Conservation (phyloP, 305 asterid species). For the Solanum hybrid region DNA sequence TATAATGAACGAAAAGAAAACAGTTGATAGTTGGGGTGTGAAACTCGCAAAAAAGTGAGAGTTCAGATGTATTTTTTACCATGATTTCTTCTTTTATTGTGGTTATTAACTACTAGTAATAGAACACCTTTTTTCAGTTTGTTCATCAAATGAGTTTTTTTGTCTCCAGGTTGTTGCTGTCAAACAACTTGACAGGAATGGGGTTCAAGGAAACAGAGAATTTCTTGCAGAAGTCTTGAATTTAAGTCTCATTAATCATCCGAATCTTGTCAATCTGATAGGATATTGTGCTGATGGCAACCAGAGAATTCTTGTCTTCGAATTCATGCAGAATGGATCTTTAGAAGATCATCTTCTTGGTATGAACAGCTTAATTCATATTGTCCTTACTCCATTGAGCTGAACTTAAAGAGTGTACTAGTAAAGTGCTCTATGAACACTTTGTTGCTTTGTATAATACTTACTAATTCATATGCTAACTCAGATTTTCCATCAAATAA, state of each 20-base stretch:
- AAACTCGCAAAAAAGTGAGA: background rate
- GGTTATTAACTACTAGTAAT: background rate
- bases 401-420: background rate
- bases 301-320: constrained; percentile 77
- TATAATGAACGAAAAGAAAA: background rate
- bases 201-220: constrained; percentile 72
- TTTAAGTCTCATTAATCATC: constrained; percentile 61
- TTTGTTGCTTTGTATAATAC: background rate
- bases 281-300: constrained; percentile 95
- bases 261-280: constrained; percentile 61
- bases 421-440: background rate
- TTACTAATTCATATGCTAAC: background rate
- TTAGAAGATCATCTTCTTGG: constrained; percentile 73
- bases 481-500: constrained; percentile 39
- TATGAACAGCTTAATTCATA: constrained; percentile 14
- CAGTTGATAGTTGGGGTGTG: background rate
- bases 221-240: constrained; percentile 76
- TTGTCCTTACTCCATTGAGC: background rate
- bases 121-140: background rate
- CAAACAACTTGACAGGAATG: constrained; percentile 82
- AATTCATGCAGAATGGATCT: constrained; percentile 63
- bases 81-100: background rate
- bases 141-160: background rate
- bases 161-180: constrained; percentile 62
- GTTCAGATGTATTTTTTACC: background rate